Conservation (phyloP, 2,329 filamentous ascomycete genomes). For the Trichoderma atroviride region DNA sequence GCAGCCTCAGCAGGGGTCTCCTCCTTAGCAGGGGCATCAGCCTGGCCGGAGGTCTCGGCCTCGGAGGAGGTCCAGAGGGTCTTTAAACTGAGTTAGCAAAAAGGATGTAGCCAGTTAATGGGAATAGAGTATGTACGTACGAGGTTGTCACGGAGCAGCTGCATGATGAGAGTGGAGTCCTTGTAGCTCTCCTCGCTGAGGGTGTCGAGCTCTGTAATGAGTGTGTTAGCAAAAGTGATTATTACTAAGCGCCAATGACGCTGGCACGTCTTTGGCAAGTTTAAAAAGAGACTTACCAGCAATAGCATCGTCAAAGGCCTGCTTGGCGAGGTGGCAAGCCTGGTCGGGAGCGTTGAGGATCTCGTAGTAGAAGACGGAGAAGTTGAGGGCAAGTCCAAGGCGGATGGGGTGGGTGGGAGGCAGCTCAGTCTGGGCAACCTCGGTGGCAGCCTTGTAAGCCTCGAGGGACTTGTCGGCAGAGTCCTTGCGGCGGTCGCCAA, state of each 20-base stretch:
- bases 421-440: constrained; percentile 96
- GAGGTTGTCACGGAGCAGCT: constrained; percentile 95
- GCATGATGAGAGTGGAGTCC: constrained; percentile 98
- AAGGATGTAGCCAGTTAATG: background rate
- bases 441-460: constrained; percentile 96
- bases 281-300: constrained; percentile 55
- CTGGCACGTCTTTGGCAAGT: background rate
- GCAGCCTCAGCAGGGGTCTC: constrained; percentile 59
- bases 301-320: constrained; percentile 98
- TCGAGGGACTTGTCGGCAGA: constrained; percentile 93
- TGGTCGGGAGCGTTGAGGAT: constrained; percentile 98
- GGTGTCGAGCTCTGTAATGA: constrained; percentile 79
- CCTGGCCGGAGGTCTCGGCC: constrained; percentile 72
- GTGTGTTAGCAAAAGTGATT: constrained; percentile 6
- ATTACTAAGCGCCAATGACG: background rate
- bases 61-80: constrained; percentile 99
- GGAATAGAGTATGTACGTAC: constrained; percentile 52
- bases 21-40: constrained; percentile 50
- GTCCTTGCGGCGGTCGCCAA: constrained; percentile 91
- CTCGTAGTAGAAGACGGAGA: constrained; percentile 99
- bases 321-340: constrained; percentile 97
- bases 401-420: constrained; percentile 98
- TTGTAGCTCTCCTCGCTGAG: constrained; percentile 99
- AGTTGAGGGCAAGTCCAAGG: constrained; percentile 95
- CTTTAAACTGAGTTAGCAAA: constrained; percentile 52